These are phyloP conservation scores for Blastobotrys ciferrii DNA, from an alignment of 1,139 yeast genomes.

Conservation along the genomic window DNA sequence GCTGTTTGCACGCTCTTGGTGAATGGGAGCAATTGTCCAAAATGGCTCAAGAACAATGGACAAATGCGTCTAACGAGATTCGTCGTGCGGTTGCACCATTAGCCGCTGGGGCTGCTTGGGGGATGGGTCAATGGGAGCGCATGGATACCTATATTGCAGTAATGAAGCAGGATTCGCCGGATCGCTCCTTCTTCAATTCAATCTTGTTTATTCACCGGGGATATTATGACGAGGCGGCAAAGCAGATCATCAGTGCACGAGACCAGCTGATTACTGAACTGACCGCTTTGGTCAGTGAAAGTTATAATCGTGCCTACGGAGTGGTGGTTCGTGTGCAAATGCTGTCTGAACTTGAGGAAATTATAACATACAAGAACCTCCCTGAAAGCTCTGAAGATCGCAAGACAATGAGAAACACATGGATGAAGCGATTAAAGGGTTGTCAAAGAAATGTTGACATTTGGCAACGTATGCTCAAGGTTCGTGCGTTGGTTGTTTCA, in stretches of 20 bases:
- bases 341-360: conserved; percentile 95
- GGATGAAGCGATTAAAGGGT: conserved; percentile 90
- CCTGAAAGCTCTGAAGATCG: conserved; percentile 75
- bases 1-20: conserved; percentile 95
- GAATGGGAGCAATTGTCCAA: conserved; percentile 95
- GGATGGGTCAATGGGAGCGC: conserved; percentile 95
- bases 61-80: conserved; percentile 64
- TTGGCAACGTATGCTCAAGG: conserved; percentile 95
- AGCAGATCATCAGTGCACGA: conserved; percentile 78
- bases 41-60: conserved; percentile 86
- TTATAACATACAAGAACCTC: conserved; percentile 79
- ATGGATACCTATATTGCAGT: conserved; percentile 89
- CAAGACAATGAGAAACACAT: conserved; percentile 77
- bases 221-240: conserved; percentile 77
- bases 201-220: conserved; percentile 81
- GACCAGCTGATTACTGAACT: conserved; percentile 89
- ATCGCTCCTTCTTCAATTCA: conserved; percentile 91
- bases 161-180: conserved; percentile 91
- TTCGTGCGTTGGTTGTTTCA: conserved; percentile 85
- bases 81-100: conserved; percentile 90
- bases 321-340: conserved; percentile 96
- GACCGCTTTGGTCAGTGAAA: conserved; percentile 91
- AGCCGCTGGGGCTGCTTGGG: conserved; percentile 99
- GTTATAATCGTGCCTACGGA: conserved; percentile 94
- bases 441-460: conserved; percentile 96